These are phyloP conservation scores for Fagopyrum esculentum DNA, from an alignment of 148 eudicot species.

Conservation along the genomic window DNA sequence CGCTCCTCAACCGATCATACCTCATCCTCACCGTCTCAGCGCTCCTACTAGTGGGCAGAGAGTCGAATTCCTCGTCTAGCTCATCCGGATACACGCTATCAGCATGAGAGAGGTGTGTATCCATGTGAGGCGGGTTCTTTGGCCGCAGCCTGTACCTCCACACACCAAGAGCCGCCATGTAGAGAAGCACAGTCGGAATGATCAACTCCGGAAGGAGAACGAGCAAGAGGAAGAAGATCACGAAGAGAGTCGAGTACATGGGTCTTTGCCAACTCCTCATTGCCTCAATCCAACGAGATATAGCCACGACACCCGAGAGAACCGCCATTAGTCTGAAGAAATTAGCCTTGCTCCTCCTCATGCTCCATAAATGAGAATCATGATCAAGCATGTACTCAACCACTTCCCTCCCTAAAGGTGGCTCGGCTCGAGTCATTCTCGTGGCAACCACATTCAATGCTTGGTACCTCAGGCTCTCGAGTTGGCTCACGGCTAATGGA, in stretches of 20 bases:
- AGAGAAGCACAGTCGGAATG: constrained; percentile 38
- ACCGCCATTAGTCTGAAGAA: constrained; percentile 70
- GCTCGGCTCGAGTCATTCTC: constrained; percentile 70
- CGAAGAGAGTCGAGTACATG: constrained; percentile 39
- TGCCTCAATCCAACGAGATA: constrained; percentile 35
- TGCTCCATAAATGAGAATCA: constrained; percentile 94
- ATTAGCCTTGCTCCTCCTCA: constrained; percentile 92
- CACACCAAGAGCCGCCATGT: constrained; percentile 43
- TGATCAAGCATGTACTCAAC: constrained; percentile 96
- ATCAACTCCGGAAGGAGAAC: constrained; percentile 62
- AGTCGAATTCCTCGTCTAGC: constrained; percentile 83
- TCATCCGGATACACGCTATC: constrained; percentile 63
- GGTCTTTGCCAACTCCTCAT: constrained; percentile 63
- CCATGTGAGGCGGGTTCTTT: constrained; percentile 84
- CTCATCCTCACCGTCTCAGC: constrained; percentile 63
- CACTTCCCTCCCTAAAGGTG: constrained; percentile 77
- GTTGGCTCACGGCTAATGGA: constrained; percentile 70
- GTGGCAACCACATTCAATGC: constrained; percentile 66
- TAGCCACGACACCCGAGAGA: constrained; percentile 34
- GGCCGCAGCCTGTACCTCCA: constrained; percentile 65
- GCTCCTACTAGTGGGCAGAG: constrained; percentile 60
- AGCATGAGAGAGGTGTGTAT: constrained; percentile 57
- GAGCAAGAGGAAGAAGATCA: constrained; percentile 31
- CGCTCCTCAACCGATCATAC: constrained; percentile 80
- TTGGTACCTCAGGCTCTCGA: constrained; percentile 73